Evolutionary conservation across 768 basidiomycete species (phyloP).

Genomic region (Trichaptum fuscoviolaceum): DNA sequence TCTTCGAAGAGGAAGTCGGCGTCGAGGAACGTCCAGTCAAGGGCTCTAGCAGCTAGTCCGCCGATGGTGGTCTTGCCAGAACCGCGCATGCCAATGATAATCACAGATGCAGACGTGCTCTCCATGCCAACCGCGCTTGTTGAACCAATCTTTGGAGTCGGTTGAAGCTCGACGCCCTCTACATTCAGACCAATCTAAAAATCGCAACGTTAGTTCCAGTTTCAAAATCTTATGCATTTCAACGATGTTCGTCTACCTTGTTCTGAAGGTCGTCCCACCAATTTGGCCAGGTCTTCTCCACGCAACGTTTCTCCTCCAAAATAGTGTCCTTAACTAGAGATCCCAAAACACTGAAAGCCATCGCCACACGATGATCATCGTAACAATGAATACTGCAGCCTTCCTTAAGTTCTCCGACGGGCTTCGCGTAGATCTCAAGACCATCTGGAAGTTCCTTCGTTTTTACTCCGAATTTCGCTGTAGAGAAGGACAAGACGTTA

Average conservation of each 20-base stretch:
- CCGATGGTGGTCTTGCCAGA: conserved; percentile 93
- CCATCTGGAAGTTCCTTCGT: conserved; percentile 92
- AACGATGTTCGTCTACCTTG: conserved; percentile 52
- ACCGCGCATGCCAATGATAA: conserved; percentile 94
- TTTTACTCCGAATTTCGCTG: conserved; percentile 92
- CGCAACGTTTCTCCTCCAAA: conserved; percentile 94
- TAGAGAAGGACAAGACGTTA: background rate
- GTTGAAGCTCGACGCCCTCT: conserved; percentile 73
- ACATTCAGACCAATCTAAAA: conserved; percentile 82
- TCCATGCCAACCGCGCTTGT: conserved; percentile 30
- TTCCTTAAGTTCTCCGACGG: conserved; percentile 52
- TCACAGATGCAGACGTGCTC: conserved; percentile 49
- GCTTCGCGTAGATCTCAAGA: conserved; percentile 80
- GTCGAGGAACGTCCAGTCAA: conserved; percentile 76
- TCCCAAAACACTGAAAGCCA: conserved; percentile 93
- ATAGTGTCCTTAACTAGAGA: conserved; percentile 68
- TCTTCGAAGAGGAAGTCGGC: conserved; percentile 77
- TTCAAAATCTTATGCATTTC: background rate
- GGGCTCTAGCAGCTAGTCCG: conserved; percentile 61
- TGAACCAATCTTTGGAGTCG: conserved; percentile 34
- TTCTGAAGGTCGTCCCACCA: conserved; percentile 99
- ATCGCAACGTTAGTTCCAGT: conserved; percentile 6
- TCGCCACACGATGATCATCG: conserved; percentile 97
- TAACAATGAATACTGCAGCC: conserved; percentile 92
- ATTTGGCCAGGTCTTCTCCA: conserved; percentile 99